A percentile compares a stretch with the other conserved stretches of the same genome.
These are phyloP conservation scores for Saxophila tyrrhenica DNA, from an alignment of 495 filamentous ascomycete species.

Conservation along the genomic window DNA sequence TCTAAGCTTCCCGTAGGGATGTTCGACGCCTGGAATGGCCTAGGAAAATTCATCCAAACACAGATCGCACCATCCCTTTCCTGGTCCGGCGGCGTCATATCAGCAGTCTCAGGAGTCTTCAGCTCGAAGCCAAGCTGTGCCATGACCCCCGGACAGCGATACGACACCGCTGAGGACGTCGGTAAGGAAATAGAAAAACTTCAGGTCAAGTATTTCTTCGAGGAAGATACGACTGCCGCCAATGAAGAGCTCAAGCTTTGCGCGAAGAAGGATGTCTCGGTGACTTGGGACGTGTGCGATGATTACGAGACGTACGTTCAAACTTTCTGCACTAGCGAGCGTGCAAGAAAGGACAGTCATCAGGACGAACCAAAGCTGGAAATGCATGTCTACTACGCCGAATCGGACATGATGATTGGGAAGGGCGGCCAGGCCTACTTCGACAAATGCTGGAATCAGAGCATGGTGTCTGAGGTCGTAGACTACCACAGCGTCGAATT, in stretches of 20 bases:
- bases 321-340: constrained; percentile 2
- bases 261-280: constrained; percentile 7
- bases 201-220: constrained; percentile 6
- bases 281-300: constrained; percentile 13
- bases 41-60: constrained; percentile 7
- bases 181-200: constrained; percentile 11
- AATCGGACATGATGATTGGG: constrained; percentile 18
- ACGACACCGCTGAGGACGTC: constrained; percentile 10
- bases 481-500: constrained; percentile 7
- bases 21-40: constrained; percentile 4
- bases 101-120: constrained; percentile 6
- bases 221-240: constrained; percentile 10
- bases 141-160: constrained; percentile 4
- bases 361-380: constrained; percentile 3
- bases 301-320: constrained; percentile 14
- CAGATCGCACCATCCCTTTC: constrained; percentile 5
- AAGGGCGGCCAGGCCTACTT: constrained; percentile 11
- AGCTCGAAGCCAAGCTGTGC: background rate
- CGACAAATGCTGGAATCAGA: constrained; percentile 13
- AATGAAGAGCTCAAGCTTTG: constrained; percentile 16
- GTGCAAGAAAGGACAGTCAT: background rate
- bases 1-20: constrained; percentile 13
- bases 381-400: constrained; percentile 12
- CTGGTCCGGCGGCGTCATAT: constrained; percentile 15
- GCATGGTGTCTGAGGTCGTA: constrained; percentile 6